Base-by-base conservation (phyloP, 257 asterid genomes). In the Cordia subcordata region DNA sequence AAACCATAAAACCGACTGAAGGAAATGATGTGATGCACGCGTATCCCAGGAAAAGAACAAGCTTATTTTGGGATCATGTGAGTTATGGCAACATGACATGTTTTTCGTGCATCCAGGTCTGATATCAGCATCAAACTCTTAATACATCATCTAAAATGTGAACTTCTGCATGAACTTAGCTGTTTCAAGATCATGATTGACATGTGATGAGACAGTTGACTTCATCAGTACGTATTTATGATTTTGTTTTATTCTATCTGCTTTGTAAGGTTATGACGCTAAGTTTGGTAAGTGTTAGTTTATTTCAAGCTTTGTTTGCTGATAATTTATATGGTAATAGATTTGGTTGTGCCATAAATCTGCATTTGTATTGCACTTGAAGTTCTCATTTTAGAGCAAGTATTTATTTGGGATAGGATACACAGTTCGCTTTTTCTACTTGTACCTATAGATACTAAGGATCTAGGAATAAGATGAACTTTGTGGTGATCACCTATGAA, bases 51-150 rank as follows among this genome's bases (percentile, higher is more conserved):
- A 66, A 63, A 53, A 68, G 38, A 39, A 58, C 68, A 22, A 49
- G 39, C 50, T 14, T 59, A 47, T 62, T 72, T 68, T 76, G 77
- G 77, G 74, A 68, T 67, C 60, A 53, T 66, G 62, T 71, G 69
- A 46, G 51, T n/a, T 27, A 53, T 68, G 60, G 53, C 40, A 72
- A 61, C 21, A 61, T 46, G 58, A 63, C 65, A 62, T 60, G 55
- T 70, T 68, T 64, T 68, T 68, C 64, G 61, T 71, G 69, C 53
- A 52, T 64, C 74, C 79, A 62, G 54, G 42, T 63, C n/a, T 56
- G 62, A 58, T 69, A 61, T 67, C 21, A 52, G 57, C 68, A 71
- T 55, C 61, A 47, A 68, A 62, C 49, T 61, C 69, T 52, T 49
- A 14, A 56, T 22, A 46, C 67, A 23, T 62, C 67, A 79, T 70